Evolutionary conservation across 1,284 basidiomycete species (phyloP).

Genomic region (Puccinia novopanici): DNA sequence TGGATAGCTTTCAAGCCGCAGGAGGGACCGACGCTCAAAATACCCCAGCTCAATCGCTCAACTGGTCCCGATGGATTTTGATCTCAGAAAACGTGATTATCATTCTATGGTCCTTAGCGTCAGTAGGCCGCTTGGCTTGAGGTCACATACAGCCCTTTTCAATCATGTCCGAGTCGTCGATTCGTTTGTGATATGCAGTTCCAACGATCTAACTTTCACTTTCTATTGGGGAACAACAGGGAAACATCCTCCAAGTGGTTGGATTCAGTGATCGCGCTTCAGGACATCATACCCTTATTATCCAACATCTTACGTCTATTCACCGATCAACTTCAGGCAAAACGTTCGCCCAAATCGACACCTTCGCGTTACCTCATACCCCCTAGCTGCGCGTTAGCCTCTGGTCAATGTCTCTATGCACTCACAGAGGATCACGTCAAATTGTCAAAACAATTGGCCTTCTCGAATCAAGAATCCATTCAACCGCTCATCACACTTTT

Average conservation of each 20-base stretch:
- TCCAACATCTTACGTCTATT: constrained; percentile 14
- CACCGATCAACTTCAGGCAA: not conserved
- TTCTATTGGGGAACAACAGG: not conserved
- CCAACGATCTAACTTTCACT: not conserved
- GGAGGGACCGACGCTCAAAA: not conserved
- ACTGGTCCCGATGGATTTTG: constrained; percentile 24
- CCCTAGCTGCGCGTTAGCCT: constrained; percentile 32
- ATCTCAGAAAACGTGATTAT: constrained; percentile 38
- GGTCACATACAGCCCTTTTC: not conserved
- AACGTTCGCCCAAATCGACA: not conserved
- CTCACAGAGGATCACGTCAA: constrained; percentile 41
- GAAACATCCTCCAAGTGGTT: constrained; percentile 44
- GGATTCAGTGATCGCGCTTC: constrained; percentile 2
- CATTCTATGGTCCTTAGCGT: constrained; percentile 45
- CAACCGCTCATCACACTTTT: constrained; percentile 20
- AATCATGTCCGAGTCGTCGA: not conserved
- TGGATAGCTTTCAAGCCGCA: constrained; percentile 1
- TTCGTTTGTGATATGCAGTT: not conserved
- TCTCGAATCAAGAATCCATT: not conserved
- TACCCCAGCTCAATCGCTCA: not conserved
- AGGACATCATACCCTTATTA: constrained; percentile 33
- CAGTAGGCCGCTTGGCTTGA: constrained; percentile 7
- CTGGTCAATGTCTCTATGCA: constrained; percentile 43
- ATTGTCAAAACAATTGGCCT: constrained; percentile 9
- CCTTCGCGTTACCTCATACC: not conserved